Evolutionary conservation across 176 grass and related monocot species (phyloP), one percentile per base, ranked within the genome.

Genomic region (Musa acuminata): DNA sequence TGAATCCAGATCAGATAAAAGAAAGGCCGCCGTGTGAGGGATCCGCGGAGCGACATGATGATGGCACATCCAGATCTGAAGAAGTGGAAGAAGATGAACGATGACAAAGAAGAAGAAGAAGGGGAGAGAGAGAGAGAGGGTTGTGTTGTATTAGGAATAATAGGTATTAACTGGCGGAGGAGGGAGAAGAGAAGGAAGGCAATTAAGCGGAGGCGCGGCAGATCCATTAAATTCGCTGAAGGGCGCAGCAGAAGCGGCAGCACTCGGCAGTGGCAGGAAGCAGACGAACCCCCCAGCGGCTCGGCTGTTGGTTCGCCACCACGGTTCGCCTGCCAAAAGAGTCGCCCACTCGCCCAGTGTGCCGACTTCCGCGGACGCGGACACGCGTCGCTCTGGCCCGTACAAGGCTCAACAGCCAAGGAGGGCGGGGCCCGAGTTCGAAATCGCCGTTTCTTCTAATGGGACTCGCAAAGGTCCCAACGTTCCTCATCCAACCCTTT

Each of bases 181-280:
- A 43, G 35, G 35, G 35, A 43, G 35, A 43, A 43, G 35, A 43
- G 35, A 43, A 43, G 35, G 35, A 19, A 8, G 6, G 24, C 2
- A 65, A 1, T 22, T 55, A 62, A 43, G 77, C 13, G 24, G 16
- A 50, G 26, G 14, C 64, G 67, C 77, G 74, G 64, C 1, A 64
- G 79, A 85, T 85, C 83, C 78, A 85, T 85, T 85, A 85, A 85
- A 80, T 80, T 81, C 83, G 74, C 73, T 85, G 74, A 77, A 55
- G 58, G 60, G 58, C 66, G 66, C 75, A 77, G 82, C 67, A 71
- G 77, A 54, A 21, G 49, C 67, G 48, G 67, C 35, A 48, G 64
- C 64, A 20, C 63, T 20, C 35, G 35, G 49, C 66, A 58, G 64
- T 64, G n/a, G 50, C 64, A 78, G 76, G 24, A 43, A 43, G 51